These are phyloP conservation scores for Paraphoma sp. DNA, from an alignment of 2,329 filamentous ascomycete species.

Conservation along the genomic window DNA sequence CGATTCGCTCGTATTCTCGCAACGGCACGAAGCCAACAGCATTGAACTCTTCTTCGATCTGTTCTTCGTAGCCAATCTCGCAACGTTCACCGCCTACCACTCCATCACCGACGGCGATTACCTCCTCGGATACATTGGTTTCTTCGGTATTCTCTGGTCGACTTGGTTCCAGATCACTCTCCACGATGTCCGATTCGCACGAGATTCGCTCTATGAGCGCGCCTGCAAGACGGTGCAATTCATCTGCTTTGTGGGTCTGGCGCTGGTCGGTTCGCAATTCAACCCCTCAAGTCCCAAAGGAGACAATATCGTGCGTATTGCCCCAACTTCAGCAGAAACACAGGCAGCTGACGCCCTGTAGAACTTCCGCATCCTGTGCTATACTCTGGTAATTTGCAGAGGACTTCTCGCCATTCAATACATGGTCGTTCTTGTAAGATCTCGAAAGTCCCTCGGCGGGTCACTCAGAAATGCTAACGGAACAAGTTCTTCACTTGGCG, in stretches of 20 bases:
- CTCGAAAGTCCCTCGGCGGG: too few relatives aligned
- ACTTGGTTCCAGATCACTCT: conserved; percentile 49
- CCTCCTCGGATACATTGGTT: conserved; percentile 46
- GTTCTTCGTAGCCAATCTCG: conserved; percentile 45
- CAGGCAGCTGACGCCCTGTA: conserved; percentile 14
- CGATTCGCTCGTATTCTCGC: conserved; percentile 44
- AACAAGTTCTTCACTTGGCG: conserved; percentile 35
- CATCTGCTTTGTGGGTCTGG: conserved; percentile 46
- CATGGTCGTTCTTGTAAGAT: conserved; percentile 36
- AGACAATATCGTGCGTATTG: conserved; percentile 34
- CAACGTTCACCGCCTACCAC: conserved; percentile 49
- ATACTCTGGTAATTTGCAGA: conserved; percentile 44
- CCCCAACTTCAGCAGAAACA: neutral
- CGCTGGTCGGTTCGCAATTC: conserved; percentile 45
- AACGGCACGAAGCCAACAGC: conserved; percentile 49
- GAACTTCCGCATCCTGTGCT: conserved; percentile 47
- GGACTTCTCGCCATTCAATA: conserved; percentile 42
- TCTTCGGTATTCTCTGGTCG: conserved; percentile 48
- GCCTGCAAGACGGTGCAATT: conserved; percentile 47
- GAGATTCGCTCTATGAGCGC: conserved; percentile 48
- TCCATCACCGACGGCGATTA: conserved; percentile 44
- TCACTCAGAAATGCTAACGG: conserved; percentile 1
- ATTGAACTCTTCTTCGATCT: conserved; percentile 47
- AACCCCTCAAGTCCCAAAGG: conserved; percentile 33
- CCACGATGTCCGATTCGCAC: conserved; percentile 49